A percentile compares a stretch with the other conserved stretches of the same genome.
Evolutionary conservation across 2,329 filamentous ascomycete genomes (phyloP).

Genomic region (Ilyonectria robusta): DNA sequence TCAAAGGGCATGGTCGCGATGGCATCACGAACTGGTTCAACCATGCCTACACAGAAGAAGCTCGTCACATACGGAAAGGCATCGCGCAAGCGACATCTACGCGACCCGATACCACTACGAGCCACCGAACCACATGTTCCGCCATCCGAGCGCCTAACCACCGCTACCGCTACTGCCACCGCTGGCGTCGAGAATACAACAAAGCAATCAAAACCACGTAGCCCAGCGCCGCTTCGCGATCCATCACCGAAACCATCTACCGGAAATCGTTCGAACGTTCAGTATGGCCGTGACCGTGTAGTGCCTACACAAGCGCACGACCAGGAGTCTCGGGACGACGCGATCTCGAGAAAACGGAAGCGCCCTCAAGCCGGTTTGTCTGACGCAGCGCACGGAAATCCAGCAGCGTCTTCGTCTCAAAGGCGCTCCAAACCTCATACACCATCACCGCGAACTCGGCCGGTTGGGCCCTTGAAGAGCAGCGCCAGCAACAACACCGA

Average conservation of each 20-base stretch:
- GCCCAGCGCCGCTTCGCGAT: slow-evolving; percentile 35
- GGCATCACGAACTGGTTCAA: slow-evolving; percentile 38
- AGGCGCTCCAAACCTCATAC: slow-evolving; percentile 30
- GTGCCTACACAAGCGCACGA: slow-evolving; percentile 24
- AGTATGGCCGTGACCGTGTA: slow-evolving; percentile 15
- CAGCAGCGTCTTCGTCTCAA: slow-evolving; percentile 5
- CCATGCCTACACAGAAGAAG: slow-evolving; percentile 43
- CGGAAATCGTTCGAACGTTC: slow-evolving; percentile 21
- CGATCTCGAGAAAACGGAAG: slow-evolving; percentile 43
- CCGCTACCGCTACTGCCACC: slow-evolving; percentile 12
- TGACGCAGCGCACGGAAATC: slow-evolving; percentile 26
- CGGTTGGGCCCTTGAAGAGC: slow-evolving; percentile 14
- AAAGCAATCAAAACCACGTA: slow-evolving; percentile 34
- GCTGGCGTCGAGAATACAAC: slow-evolving; percentile 21
- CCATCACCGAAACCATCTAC: slow-evolving; percentile 31
- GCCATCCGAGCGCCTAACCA: slow-evolving; percentile 28
- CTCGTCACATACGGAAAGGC: slow-evolving; percentile 48
- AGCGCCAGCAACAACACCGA: slow-evolving; percentile 14
- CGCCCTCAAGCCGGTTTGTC: slow-evolving; percentile 33
- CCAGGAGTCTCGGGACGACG: slow-evolving; percentile 32
- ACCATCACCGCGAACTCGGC: slow-evolving; percentile 31
- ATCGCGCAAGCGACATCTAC: slow-evolving; percentile 43
- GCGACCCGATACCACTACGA: slow-evolving; percentile 41
- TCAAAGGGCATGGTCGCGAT: slow-evolving; percentile 32
- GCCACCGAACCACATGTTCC: slow-evolving; percentile 35